A percentile compares a stretch with the other conserved stretches of the same genome.
Conservation (phyloP, 805 yeast genomes). For the Lipomyces oligophaga region DNA sequence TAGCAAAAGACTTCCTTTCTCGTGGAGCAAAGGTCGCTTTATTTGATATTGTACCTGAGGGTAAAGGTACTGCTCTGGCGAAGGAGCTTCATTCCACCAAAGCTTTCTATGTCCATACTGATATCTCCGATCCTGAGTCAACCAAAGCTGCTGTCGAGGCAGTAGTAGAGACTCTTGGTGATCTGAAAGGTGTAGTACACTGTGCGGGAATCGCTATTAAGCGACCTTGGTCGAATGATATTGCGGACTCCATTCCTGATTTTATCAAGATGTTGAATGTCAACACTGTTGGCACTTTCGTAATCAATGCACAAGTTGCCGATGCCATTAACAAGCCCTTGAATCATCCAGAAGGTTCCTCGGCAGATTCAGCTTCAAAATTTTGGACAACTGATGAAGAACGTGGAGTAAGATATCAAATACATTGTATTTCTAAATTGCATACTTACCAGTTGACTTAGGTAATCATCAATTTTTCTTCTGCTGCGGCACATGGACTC, state of each 20-base stretch:
- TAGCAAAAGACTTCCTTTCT: slow-evolving; percentile 17
- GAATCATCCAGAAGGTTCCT: slow-evolving; percentile 9
- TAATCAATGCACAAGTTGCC: slow-evolving; percentile 28
- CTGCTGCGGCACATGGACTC: slow-evolving; percentile 22
- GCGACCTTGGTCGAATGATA: slow-evolving; percentile 26
- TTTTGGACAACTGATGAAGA: slow-evolving; percentile 12
- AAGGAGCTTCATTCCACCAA: slow-evolving; percentile 1
- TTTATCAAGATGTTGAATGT: slow-evolving; percentile 26
- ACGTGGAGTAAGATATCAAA: no score
- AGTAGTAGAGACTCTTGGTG: slow-evolving; percentile 22
- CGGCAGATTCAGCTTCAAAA: not conserved
- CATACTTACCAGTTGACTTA: no score
- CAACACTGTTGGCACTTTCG: slow-evolving; percentile 28
- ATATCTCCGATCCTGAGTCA: slow-evolving; percentile 23
- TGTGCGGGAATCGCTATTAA: slow-evolving; percentile 23
- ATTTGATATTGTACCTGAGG: slow-evolving; percentile 23
- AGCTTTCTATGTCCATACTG: slow-evolving; percentile 20
- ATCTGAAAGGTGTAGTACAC: slow-evolving; percentile 25
- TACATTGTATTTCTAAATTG: no score
- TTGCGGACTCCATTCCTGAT: slow-evolving; percentile 28
- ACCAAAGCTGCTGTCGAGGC: slow-evolving; percentile 20
- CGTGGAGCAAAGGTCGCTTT: slow-evolving; percentile 25
- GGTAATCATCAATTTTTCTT: slow-evolving; percentile 7
- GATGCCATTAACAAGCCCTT: slow-evolving; percentile 27
- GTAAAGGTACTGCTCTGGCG: slow-evolving; percentile 9